These are phyloP conservation scores for Cryptococcus deneoformans DNA, from an alignment of 1,284 basidiomycete species.

Conservation along the genomic window DNA sequence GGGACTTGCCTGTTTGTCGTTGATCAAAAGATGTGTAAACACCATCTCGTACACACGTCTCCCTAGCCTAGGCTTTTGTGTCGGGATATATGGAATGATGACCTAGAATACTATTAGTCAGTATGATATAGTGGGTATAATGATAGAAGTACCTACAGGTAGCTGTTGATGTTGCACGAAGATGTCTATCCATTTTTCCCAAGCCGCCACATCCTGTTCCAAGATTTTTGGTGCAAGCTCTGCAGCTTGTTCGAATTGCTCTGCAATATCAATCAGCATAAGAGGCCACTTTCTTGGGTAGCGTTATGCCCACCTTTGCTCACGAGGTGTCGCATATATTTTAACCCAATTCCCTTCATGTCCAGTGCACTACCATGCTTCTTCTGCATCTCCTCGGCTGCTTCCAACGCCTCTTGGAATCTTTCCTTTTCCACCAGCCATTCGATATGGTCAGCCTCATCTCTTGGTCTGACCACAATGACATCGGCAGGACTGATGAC, in stretches of 20 bases:
- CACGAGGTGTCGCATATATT: conserved; percentile 77
- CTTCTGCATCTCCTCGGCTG: conserved; percentile 64
- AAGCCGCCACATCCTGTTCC: conserved; percentile 69
- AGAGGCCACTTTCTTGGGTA: neutral
- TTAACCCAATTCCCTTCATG: conserved; percentile 72
- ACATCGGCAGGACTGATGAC: conserved; percentile 86
- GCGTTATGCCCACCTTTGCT: conserved; percentile 58
- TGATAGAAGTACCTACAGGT: conserved; percentile 55
- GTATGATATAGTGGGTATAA: neutral
- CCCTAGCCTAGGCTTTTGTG: conserved; percentile 71
- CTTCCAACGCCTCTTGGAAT: conserved; percentile 85
- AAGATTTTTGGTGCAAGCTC: conserved; percentile 83
- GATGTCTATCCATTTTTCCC: conserved; percentile 94
- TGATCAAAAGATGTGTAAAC: conserved; percentile 76
- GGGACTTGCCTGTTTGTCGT: conserved; percentile 66
- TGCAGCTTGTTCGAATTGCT: conserved; percentile 79
- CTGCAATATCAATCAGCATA: conserved; percentile 49
- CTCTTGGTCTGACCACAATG: conserved; percentile 78
- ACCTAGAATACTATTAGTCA: conserved; percentile 52
- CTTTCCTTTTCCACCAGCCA: conserved; percentile 86
- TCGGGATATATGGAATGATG: conserved; percentile 88
- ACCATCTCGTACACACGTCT: conserved; percentile 94
- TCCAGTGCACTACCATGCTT: conserved; percentile 55
- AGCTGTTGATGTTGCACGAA: conserved; percentile 83
- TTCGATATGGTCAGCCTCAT: conserved; percentile 82